Percentiles rank a stretch among this genome's conserved stretches.
Evolutionary conservation across 345 rosid species (phyloP).

Genomic region (Melaleuca alternifolia): DNA sequence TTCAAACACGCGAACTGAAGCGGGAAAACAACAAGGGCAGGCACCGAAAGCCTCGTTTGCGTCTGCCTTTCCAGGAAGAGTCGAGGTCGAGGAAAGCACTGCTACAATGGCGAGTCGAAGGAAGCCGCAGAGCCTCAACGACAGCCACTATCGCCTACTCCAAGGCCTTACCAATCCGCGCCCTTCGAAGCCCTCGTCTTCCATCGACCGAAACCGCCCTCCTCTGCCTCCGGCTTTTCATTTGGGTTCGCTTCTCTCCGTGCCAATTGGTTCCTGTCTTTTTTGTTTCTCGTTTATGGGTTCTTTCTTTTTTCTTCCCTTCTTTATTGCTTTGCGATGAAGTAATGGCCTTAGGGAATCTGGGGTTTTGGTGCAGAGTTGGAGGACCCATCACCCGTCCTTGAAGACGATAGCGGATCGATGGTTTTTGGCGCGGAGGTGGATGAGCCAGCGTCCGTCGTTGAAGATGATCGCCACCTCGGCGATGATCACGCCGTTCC

Average conservation of each 20-base stretch:
- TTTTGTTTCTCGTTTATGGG: not conserved
- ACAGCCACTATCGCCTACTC: conserved; percentile 69
- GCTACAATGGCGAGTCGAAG: conserved; percentile 30
- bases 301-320: not conserved
- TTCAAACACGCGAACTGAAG: not conserved
- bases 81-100: not conserved
- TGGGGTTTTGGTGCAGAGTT: not conserved
- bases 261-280: not conserved
- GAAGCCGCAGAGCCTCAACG: conserved; percentile 74
- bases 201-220: not conserved
- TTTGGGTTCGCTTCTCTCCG: conserved; percentile 10
- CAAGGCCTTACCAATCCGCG: conserved; percentile 61
- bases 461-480: conserved; percentile 14
- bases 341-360: not conserved
- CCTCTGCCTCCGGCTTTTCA: conserved; percentile 1
- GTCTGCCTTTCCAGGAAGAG: not conserved
- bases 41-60: not conserved
- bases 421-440: conserved; percentile 1
- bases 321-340: not conserved
- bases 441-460: conserved; percentile 13
- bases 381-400: not conserved
- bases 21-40: not conserved
- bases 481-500: conserved; percentile 10
- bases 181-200: conserved; percentile 12
- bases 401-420: not conserved